A percentile compares a stretch with the other conserved stretches of the same genome.
Evolutionary conservation across 345 rosid species (phyloP).

Genomic region (Gossypium anomalum): DNA sequence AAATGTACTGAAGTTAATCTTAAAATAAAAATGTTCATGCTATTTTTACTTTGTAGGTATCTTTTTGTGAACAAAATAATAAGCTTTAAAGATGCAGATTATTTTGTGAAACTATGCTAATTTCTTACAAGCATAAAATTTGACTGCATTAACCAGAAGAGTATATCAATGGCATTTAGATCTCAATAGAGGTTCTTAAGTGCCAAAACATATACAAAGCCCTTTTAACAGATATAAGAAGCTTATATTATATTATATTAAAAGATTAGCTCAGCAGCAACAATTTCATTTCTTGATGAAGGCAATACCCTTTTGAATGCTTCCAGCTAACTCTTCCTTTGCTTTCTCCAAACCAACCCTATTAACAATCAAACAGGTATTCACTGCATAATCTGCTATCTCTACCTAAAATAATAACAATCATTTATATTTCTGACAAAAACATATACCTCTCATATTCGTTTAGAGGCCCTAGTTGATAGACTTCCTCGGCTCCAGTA

Average conservation of each 20-base stretch:
- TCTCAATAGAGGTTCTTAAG: background rate
- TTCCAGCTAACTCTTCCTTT: constrained; percentile 61
- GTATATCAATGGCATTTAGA: background rate
- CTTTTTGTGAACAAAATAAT: too few relatives aligned
- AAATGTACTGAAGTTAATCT: too few relatives aligned
- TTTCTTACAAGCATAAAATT: background rate
- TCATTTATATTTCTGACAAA: background rate
- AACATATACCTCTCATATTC: constrained; percentile 55
- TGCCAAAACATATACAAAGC: background rate
- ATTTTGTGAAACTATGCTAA: background rate
- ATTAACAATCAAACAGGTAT: constrained; percentile 3
- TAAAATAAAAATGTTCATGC: too few relatives aligned
- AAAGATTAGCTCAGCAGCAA: background rate
- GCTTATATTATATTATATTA: background rate
- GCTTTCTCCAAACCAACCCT: constrained; percentile 75
- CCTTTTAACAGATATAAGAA: background rate
- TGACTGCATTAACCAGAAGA: background rate
- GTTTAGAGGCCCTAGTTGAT: constrained; percentile 63
- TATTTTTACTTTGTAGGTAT: too few relatives aligned
- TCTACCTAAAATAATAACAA: background rate
- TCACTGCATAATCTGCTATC: background rate
- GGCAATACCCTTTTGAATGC: constrained; percentile 70
- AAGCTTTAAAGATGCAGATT: too few relatives aligned
- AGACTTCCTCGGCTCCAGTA: constrained; percentile 60
- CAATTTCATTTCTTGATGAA: constrained; percentile 50